Evolutionary conservation across 257 asterid genomes (phyloP), one percentile per base, ranked within the genome.

Genomic region (Haberlea rhodopensis): DNA sequence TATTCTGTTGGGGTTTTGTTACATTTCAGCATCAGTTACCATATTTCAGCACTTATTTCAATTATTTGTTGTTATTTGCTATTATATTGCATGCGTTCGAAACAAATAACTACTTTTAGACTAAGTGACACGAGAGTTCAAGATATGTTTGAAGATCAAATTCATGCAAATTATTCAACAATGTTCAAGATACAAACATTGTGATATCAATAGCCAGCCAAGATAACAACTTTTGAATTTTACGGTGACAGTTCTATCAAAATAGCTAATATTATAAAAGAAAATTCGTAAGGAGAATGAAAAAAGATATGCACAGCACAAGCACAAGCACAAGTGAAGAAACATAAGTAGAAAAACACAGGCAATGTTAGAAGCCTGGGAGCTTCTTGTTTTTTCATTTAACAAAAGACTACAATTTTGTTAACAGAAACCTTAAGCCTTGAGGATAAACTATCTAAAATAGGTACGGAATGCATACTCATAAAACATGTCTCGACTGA

Each of bases 401-500:
- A 16, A 43, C 55, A 45, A 48, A 54, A 26, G 52, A 32, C 34
- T 20, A 5, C 34, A 24, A 5, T 56, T 56, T 56, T 32, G 19
- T 26, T 1, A 27, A 27, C 18, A 7, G 26, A 40, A 57, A 57
- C 32, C 46, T 53, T 59, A 24, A 28, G 62, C 25, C 19, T 4
- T 13, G 5, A 40, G 18, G 19, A 15, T 15, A 15, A 40, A 40
- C 19, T 40, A 27, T 61, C 31, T 9, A 31, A 43, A 66, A 3
- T n/a, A 57, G 52, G 63, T 20, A 58, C 9, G 18, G 21, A 62
- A 45, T 34, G 71, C 97, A 27, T 90, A 94, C 99, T 94, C 99
- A 57, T 94, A 94, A 69, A 94, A 94, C 99, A 94, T 94, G 79
- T 94, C 99, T 31, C 99, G 86, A 7, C 80, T 73, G 57, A 94